A percentile compares a stretch with the other conserved stretches of the same genome.
These are phyloP conservation scores for Peronosclerospora sorghi DNA, from an alignment of 352 stramenopile species.

Conservation along the genomic window DNA sequence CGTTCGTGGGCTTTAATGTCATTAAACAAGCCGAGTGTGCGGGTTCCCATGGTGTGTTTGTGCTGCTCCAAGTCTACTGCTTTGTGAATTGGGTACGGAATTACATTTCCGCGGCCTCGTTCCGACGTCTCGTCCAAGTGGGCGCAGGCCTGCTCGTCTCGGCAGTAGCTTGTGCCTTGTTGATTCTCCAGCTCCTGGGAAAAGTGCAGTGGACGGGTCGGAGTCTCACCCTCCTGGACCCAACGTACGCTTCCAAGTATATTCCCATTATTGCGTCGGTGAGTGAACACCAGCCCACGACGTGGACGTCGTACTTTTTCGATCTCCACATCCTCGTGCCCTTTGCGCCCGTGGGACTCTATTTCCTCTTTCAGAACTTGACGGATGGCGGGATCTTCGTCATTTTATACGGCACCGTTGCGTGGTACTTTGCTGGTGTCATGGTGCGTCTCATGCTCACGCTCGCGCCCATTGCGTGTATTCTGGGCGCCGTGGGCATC, in stretches of 20 bases:
- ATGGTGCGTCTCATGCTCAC: conserved; percentile 91
- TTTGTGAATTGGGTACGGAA: conserved; percentile 69
- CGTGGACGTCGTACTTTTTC: conserved; percentile 91
- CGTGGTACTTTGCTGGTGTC: conserved; percentile 88
- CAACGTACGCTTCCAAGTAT: conserved; percentile 89
- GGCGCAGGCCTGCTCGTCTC: conserved; percentile 48
- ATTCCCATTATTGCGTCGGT: conserved; percentile 92
- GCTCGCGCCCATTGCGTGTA: conserved; percentile 87
- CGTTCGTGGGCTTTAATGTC: conserved; percentile 96
- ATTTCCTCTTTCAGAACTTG: conserved; percentile 84
- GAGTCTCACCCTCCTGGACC: conserved; percentile 84
- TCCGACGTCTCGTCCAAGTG: conserved; percentile 64
- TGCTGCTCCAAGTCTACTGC: conserved; percentile 81
- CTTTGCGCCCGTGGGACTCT: conserved; percentile 86
- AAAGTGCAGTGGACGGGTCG: conserved; percentile 86
- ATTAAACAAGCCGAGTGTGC: conserved; percentile 84
- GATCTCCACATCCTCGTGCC: conserved; percentile 87
- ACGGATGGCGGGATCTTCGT: conserved; percentile 88
- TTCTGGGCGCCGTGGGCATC: conserved; percentile 81
- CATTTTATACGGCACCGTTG: conserved; percentile 88
- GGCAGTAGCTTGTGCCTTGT: conserved; percentile 35
- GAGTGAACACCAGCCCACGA: conserved; percentile 89
- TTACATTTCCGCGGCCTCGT: conserved; percentile 61
- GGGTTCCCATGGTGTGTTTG: conserved; percentile 88
- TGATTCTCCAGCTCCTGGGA: conserved; percentile 75